phyloP scores from a whole-genome alignment of 2,329 filamentous ascomycete species.

The Nothomitra cinnamomea region DNA sequence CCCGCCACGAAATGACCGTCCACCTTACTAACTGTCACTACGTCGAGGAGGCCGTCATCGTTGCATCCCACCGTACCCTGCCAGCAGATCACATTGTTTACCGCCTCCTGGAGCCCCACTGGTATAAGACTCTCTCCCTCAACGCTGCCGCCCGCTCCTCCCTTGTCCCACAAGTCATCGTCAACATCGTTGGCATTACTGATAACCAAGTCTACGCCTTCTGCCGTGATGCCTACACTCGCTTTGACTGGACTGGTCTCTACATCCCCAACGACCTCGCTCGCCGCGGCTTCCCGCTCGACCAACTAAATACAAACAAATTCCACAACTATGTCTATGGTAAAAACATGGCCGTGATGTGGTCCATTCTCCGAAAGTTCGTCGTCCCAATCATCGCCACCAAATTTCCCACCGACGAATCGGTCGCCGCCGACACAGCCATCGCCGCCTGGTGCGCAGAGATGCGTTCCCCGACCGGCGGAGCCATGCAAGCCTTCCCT shows the following conservation, averaged over 20 bases:
- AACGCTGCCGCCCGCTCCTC: conserved; percentile 29
- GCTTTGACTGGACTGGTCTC: conserved; percentile 27
- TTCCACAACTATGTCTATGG: conserved; percentile 34
- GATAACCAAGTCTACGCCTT: conserved; percentile 22
- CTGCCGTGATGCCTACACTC: conserved; percentile 25
- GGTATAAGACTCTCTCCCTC: conserved; percentile 32
- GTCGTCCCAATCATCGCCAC: conserved; percentile 23
- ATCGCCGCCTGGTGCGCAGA: conserved; percentile 27
- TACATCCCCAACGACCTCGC: conserved; percentile 31
- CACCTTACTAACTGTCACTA: conserved; percentile 30
- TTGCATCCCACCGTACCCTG: conserved; percentile 27
- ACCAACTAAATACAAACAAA: conserved; percentile 19
- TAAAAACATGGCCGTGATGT: conserved; percentile 28
- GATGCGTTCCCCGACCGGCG: conserved; percentile 21
- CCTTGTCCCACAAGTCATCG: conserved; percentile 29
- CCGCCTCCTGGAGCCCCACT: conserved; percentile 28
- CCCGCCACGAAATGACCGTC: conserved; percentile 29
- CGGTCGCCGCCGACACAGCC: conserved; percentile 17
- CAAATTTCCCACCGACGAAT: conserved; percentile 18
- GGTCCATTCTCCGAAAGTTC: conserved; percentile 26
- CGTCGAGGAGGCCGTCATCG: conserved; percentile 32
- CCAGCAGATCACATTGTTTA: conserved; percentile 27
- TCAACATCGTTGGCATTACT: conserved; percentile 25
- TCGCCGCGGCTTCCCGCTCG: conserved; percentile 26
- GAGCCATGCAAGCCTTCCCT: conserved; percentile 27